Evolutionary conservation across 495 filamentous ascomycete species (phyloP).

Genomic region (Tuber aestivum): DNA sequence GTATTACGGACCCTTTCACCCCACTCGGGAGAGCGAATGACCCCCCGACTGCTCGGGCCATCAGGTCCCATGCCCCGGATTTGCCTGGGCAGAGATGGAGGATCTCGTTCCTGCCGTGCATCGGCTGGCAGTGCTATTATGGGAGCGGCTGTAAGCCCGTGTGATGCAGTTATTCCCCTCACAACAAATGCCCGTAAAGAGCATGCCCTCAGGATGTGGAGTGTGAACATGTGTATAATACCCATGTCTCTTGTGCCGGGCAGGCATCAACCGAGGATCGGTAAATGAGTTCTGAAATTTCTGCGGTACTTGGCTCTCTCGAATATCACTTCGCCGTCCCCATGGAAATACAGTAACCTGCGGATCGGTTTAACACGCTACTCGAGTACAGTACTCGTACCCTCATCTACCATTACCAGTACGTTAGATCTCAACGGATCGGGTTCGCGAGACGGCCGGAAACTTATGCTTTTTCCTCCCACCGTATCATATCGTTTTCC

Average conservation of each 20-base stretch:
- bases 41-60: neutral
- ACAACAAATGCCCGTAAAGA: neutral
- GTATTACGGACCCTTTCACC: neutral
- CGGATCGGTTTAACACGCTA: neutral
- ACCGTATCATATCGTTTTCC: neutral
- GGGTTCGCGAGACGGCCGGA: neutral
- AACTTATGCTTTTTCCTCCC: neutral
- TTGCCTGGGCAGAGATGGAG: neutral
- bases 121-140: neutral
- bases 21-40: neutral
- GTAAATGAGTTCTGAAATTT: neutral
- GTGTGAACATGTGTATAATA: neutral
- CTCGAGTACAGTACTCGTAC: neutral
- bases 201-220: neutral
- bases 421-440: neutral
- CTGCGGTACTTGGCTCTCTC: neutral
- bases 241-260: neutral
- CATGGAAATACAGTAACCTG: no score
- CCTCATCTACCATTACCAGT: neutral
- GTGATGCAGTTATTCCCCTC: slow-evolving; percentile 4
- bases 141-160: neutral
- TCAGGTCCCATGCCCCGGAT: neutral
- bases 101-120: neutral
- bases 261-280: neutral
- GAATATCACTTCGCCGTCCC: neutral